phyloP scores from a whole-genome alignment of 2,329 filamentous ascomycete species.

The Ophiostoma fasciatum region DNA sequence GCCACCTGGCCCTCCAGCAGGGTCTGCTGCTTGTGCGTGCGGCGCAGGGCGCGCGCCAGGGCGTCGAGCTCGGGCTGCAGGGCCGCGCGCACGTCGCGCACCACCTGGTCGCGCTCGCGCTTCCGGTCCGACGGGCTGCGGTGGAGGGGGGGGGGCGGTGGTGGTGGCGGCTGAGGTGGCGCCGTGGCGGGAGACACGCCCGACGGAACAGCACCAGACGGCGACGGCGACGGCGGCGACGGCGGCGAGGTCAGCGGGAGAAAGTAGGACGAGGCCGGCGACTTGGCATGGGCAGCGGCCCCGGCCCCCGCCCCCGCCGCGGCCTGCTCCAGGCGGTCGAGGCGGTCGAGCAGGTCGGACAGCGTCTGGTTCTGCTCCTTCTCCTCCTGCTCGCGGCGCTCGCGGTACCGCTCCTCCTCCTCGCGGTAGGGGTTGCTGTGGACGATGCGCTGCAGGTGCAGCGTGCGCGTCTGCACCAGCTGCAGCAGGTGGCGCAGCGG shows the following conservation, averaged over 20 bases:
- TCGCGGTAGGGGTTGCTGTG: conserved; percentile 30
- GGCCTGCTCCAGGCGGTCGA: conserved; percentile 53
- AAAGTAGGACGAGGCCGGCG: conserved; percentile 1
- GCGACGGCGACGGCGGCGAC: neutral
- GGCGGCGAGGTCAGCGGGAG: neutral
- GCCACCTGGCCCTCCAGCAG: conserved; percentile 64
- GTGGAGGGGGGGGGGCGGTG: too few relatives aligned
- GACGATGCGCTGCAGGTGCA: conserved; percentile 67
- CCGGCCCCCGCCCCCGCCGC: neutral
- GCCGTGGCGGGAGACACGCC: too few relatives aligned
- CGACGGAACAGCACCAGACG: too few relatives aligned
- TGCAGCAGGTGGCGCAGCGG: conserved; percentile 71
- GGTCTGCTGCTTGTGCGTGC: conserved; percentile 80
- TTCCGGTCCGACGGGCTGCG: conserved; percentile 14
- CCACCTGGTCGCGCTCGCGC: conserved; percentile 17
- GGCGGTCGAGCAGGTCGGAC: conserved; percentile 44
- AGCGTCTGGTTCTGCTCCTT: conserved; percentile 23
- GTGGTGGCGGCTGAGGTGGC: too few relatives aligned
- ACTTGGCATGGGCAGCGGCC: neutral
- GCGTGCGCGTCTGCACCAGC: conserved; percentile 62
- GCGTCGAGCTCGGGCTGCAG: conserved; percentile 77
- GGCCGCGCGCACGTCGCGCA: conserved; percentile 45
- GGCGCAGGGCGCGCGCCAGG: conserved; percentile 71
- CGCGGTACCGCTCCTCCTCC: conserved; percentile 9
- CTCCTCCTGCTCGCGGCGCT: conserved; percentile 14